Conservation (phyloP, 345 rosid species). For the Trapa bicornis region DNA sequence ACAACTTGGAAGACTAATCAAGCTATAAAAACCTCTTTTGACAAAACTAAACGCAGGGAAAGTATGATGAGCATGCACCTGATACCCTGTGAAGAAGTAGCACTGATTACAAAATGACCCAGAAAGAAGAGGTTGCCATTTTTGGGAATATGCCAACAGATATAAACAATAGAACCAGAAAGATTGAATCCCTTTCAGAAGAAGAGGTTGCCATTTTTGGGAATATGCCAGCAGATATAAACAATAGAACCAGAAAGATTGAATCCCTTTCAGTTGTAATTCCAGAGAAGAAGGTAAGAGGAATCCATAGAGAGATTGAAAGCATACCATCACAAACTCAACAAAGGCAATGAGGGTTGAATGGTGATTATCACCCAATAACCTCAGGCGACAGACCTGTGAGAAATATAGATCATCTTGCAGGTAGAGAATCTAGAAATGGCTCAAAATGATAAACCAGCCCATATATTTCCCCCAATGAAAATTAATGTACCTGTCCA, state of each 20-base stretch:
- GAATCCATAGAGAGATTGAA: neutral
- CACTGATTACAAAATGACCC: neutral
- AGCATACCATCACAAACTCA: constrained; percentile 62
- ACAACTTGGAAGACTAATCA: neutral
- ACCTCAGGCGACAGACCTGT: constrained; percentile 87
- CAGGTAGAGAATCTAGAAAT: neutral
- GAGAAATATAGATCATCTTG: constrained; percentile 2
- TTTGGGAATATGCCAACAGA: neutral
- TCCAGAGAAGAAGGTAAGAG: neutral
- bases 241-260: neutral
- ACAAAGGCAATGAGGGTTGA: constrained; percentile 90
- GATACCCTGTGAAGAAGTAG: neutral
- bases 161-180: neutral
- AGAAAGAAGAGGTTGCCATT: neutral
- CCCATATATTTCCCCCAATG: neutral
- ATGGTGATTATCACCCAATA: constrained; percentile 83
- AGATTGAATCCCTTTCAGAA: neutral
- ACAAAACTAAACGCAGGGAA: neutral
- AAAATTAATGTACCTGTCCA: constrained; percentile 54
- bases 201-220: neutral
- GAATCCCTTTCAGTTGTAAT: neutral
- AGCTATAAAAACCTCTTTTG: neutral
- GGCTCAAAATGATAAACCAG: neutral
- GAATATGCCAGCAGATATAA: neutral
- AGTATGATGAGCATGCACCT: neutral